Base-by-base conservation (phyloP, 2,329 filamentous ascomycete species). In the Coniochaeta sp. region DNA sequence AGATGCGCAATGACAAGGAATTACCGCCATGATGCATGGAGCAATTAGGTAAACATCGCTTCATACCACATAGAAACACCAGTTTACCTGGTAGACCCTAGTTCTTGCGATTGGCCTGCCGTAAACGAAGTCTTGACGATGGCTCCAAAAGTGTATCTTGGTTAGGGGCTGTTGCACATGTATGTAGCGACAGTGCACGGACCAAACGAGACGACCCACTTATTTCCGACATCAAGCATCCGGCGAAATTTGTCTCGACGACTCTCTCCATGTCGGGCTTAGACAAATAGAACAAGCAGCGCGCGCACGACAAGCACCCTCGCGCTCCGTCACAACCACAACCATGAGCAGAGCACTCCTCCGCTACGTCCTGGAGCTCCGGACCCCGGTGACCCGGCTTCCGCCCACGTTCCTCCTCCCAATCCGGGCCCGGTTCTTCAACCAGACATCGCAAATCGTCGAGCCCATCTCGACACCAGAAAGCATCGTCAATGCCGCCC, bases 351-450 rank as follows among this genome's bases (percentile, higher is more conserved):
- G 84, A 71, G 79, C 83, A 64, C 75, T 89, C 63, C 78, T 88
- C 66, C 82, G 84, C 77, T 87, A 85, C 74, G 75, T 85, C 55
- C 72, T 86, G 74, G 85, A 87, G 78, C 79, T 86, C 58, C 79
- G 82, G 67, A 73, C 77, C 60, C 73, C 79, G 57, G 66, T 72
- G 50, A 68, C 72, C 19, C 72, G 72, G 19, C 73, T 84, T 7
- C 80, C 81, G 38, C 79, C 81, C 11, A 74, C 77, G 19, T 79
- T 81, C 69, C 76, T 82, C 60, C 75, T 83, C 59, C 80, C 83
- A 44, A 77, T 77, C 71, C 76, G 77, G 63, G 77, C 79, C 24
- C 67, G 69, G 69, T 70, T 74, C 71, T 76, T 84, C 71, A 80
- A 79, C 67, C 77, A 78, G 47, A 79, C 81, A n/a, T 68, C 77